Conservation (phyloP, 108 stramenopile genomes). For the Aurantiochytrium sp. region DNA sequence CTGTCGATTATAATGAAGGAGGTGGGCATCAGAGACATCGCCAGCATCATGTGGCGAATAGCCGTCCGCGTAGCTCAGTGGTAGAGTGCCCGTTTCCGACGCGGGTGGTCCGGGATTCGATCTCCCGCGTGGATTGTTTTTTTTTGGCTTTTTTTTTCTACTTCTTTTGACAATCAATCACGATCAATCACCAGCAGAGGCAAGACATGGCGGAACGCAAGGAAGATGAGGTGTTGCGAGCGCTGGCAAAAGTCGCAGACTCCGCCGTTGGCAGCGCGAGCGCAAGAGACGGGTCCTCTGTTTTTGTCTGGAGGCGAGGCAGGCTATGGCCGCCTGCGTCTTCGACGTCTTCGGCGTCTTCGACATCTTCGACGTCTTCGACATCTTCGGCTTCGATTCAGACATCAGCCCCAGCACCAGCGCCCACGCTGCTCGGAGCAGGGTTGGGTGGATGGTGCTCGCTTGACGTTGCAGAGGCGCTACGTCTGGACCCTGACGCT, state of each 20-base stretch:
- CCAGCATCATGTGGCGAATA: no score
- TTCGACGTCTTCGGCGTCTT: no score
- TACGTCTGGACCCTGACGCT: neutral
- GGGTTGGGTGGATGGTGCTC: neutral
- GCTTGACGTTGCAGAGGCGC: neutral
- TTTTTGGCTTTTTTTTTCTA: neutral
- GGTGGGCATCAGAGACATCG: no score
- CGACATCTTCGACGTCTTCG: no score
- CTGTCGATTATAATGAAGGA: no score
- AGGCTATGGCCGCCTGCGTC: neutral
- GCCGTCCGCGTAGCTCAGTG: neutral
- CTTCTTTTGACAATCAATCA: no score
- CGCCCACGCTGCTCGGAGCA: neutral
- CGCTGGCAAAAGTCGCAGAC: neutral
- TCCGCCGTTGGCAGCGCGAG: neutral
- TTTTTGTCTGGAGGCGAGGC: neutral
- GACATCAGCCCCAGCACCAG: neutral
- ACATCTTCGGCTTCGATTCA: no score
- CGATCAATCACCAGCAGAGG: neutral
- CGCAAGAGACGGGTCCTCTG: neutral
- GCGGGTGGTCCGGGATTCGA: conserved; percentile 8
- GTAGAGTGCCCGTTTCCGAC: conserved; percentile 9
- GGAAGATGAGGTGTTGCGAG: neutral
- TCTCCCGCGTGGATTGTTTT: neutral
- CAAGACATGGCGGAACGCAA: neutral